Base-by-base conservation (phyloP, 163 green algal species). In the Scenedesmus sp. region DNA sequence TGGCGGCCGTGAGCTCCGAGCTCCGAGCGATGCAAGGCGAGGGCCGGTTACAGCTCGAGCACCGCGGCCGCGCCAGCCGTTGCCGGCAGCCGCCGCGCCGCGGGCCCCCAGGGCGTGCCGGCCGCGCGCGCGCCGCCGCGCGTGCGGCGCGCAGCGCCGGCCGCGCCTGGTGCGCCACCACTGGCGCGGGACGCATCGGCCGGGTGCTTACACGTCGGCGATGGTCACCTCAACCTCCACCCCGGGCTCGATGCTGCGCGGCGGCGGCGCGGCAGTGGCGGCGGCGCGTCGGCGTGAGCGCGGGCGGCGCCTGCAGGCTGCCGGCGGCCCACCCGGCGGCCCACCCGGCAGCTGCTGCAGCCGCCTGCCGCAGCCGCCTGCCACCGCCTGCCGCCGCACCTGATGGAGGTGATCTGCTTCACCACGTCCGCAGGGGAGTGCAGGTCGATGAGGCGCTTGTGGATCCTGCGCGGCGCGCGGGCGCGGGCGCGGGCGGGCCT, bases 361-460 rank as follows among this genome's bases (percentile, higher is more conserved):
- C 10, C 13, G 4, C 3, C 33, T 33, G 58, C 39, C 7, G 17
- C 54, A 18, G 54, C 54, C 18, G 24, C 29, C 65, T 34, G 17
- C 47, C 45, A 42, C 70, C 66, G 48, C 15, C 48, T 39, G 15
- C 15, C 15, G 14, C 17, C 78, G 53, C 60, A 91, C 87, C 82
- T 93, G 88, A 99, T 98, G 82, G 91, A 97, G 34, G 96, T 99
- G 88, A 99, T 99, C 91, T 99, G 92, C 92, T 98, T 98, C 22
- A 98, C 95, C 9, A 98, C 93, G 80, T 99, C 96, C 45, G 92
- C 92, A 51, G 96, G 94, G 26, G 92, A 97, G 90, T 98, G 92
- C 88, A 98, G 83, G 93, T 99, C 96, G 83, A 99, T 98, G 50
- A 99, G 84, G 71, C 96, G 91, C 93, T 99, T 98, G 92, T 99